phyloP scores from a whole-genome alignment of 2,329 filamentous ascomycete species.

The Claviceps sp. region DNA sequence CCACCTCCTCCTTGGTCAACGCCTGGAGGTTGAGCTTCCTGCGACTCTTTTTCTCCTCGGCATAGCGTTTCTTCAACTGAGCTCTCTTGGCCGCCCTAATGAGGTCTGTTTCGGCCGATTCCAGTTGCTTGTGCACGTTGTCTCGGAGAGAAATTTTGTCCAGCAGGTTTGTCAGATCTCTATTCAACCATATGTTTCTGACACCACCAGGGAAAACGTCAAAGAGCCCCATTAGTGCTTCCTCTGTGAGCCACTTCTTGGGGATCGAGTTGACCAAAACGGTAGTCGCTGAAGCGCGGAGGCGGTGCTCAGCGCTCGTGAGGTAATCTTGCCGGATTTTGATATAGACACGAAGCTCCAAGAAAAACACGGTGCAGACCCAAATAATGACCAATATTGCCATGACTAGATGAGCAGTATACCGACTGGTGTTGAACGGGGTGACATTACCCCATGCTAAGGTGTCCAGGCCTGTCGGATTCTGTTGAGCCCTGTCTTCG shows the following conservation, averaged over 20 bases:
- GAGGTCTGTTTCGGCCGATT: slow-evolving; percentile 71
- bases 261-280: slow-evolving; percentile 89
- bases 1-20: slow-evolving; percentile 36
- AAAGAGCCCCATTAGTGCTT: slow-evolving; percentile 71
- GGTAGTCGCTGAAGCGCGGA: slow-evolving; percentile 87
- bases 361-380: slow-evolving; percentile 77
- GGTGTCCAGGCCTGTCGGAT: slow-evolving; percentile 56
- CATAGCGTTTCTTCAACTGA: slow-evolving; percentile 54
- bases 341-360: slow-evolving; percentile 77
- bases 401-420: slow-evolving; percentile 75
- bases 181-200: slow-evolving; percentile 91
- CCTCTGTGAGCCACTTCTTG: slow-evolving; percentile 73
- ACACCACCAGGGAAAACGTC: slow-evolving; percentile 95
- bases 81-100: slow-evolving; percentile 69
- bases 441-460: slow-evolving; percentile 82
- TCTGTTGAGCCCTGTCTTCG: slow-evolving; percentile 10
- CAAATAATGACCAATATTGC: slow-evolving; percentile 68
- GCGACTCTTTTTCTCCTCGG: slow-evolving; percentile 52
- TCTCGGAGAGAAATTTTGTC: slow-evolving; percentile 73
- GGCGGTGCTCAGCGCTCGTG: slow-evolving; percentile 85
- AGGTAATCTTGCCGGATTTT: slow-evolving; percentile 89
- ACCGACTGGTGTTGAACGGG: slow-evolving; percentile 48
- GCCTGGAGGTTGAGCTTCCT: slow-evolving; percentile 35
- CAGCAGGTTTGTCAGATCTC: slow-evolving; percentile 69
- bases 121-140: slow-evolving; percentile 56